These are phyloP conservation scores for Blastocystis hominis DNA, from an alignment of 352 stramenopile genomes.

Conservation along the genomic window DNA sequence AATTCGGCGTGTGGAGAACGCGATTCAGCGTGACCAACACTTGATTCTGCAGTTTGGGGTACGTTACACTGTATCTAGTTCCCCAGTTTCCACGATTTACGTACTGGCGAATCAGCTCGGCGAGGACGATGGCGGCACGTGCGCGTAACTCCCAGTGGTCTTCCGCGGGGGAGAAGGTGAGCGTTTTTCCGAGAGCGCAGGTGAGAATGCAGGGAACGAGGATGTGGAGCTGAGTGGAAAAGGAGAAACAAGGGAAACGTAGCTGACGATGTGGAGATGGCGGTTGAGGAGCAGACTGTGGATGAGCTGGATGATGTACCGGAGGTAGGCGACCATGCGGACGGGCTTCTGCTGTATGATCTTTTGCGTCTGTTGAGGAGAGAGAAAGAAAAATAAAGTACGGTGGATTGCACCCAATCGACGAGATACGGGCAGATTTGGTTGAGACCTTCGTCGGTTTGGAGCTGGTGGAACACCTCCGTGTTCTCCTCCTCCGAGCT, in stretches of 20 bases:
- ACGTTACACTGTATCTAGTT: not conserved
- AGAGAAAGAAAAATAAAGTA: not conserved
- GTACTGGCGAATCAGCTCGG: not conserved
- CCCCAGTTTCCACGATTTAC: no score
- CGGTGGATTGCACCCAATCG: slow-evolving; percentile 28
- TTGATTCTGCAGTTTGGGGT: slow-evolving; percentile 30
- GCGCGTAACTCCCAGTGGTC: slow-evolving; percentile 10
- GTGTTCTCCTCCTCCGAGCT: not conserved
- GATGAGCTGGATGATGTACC: slow-evolving; percentile 22
- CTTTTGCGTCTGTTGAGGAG: not conserved
- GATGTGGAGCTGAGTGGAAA: not conserved
- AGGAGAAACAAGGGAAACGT: not conserved
- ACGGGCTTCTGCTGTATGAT: slow-evolving; percentile 2
- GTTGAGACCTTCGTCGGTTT: slow-evolving; percentile 27
- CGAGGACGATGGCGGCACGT: not conserved
- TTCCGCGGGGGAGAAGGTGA: not conserved
- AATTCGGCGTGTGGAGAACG: slow-evolving; percentile 2
- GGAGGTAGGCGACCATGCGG: not conserved
- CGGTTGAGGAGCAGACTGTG: slow-evolving; percentile 22
- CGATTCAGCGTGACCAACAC: slow-evolving; percentile 13
- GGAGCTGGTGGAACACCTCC: slow-evolving; percentile 37
- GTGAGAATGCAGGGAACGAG: slow-evolving; percentile 25
- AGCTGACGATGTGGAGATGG: slow-evolving; percentile 4
- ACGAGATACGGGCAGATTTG: slow-evolving; percentile 44
- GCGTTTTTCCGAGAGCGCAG: not conserved